Evolutionary conservation across 108 stramenopile genomes (phyloP).

Genomic region (Nannochloropsis salina): DNA sequence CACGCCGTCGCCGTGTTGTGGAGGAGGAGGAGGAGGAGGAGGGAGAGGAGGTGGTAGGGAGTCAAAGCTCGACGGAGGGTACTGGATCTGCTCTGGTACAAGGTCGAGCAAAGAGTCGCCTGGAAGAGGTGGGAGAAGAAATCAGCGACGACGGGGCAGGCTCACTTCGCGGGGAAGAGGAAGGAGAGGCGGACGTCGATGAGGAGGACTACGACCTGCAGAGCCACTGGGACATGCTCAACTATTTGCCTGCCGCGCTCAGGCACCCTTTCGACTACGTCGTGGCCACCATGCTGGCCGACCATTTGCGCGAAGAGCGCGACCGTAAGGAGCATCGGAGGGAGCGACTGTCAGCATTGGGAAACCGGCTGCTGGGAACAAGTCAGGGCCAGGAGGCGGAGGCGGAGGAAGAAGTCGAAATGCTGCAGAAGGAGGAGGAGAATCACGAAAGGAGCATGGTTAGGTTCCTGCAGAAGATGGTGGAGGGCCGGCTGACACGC

Average conservation of each 20-base stretch:
- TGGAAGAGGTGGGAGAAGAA: slow-evolving; percentile 21
- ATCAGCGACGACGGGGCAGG: not conserved
- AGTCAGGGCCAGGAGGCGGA: not conserved
- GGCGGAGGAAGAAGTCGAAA: slow-evolving; percentile 2
- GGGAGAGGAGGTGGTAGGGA: not conserved
- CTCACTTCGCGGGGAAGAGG: slow-evolving; percentile 15
- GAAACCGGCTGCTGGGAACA: not conserved
- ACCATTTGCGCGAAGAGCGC: slow-evolving; percentile 22
- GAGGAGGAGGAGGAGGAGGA: slow-evolving; percentile 9
- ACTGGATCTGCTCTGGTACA: too few relatives aligned
- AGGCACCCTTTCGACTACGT: not conserved
- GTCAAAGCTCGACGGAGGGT: not conserved
- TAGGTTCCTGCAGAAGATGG: slow-evolving; percentile 31
- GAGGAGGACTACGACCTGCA: slow-evolving; percentile 24
- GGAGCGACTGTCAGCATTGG: not conserved
- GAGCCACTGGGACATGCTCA: slow-evolving; percentile 40
- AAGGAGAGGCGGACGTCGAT: not conserved
- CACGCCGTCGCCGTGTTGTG: not conserved
- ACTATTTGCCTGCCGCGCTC: slow-evolving; percentile 37
- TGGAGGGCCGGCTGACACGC: slow-evolving; percentile 20
- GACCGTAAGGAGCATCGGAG: not conserved
- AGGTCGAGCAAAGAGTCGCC: not conserved
- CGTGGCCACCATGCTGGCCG: slow-evolving; percentile 28
- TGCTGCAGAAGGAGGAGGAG: slow-evolving; percentile 41
- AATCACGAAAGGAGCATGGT: slow-evolving; percentile 35